These are phyloP conservation scores for Acer yangbiense DNA, from an alignment of 345 rosid species.

Conservation along the genomic window DNA sequence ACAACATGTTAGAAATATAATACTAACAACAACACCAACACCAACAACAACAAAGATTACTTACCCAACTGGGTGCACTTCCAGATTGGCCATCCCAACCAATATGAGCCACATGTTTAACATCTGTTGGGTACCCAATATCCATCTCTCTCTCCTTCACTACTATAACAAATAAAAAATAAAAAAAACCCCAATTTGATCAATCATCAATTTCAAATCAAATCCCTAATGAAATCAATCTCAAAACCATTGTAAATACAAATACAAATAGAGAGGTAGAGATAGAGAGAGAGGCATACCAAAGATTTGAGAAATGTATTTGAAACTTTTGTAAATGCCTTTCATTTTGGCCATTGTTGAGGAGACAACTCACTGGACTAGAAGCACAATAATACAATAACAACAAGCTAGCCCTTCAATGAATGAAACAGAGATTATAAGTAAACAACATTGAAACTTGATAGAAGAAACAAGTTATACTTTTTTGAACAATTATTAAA, in stretches of 20 bases:
- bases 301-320: constrained; percentile 81
- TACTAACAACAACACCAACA: neutral
- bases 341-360: constrained; percentile 76
- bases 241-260: neutral
- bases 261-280: neutral
- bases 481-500: too few species aligned
- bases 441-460: constrained; percentile 18
- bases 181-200: neutral
- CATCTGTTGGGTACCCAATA: constrained; percentile 95
- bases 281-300: constrained; percentile 37
- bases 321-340: constrained; percentile 86
- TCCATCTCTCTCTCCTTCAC: constrained; percentile 80
- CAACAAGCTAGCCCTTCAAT: neutral
- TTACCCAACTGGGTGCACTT: constrained; percentile 85
- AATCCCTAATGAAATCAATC: neutral
- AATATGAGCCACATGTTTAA: constrained; percentile 90
- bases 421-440: constrained; percentile 14
- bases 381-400: constrained; percentile 16
- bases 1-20: neutral
- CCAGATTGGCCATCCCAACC: constrained; percentile 86
- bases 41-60: constrained; percentile 16
- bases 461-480: constrained; percentile 22
- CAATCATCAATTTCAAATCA: neutral
- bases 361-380: constrained; percentile 9
- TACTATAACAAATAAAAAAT: constrained; percentile 29